Evolutionary conservation across 805 yeast genomes (phyloP).

Genomic region (Tetrapisispora nanseiensis): DNA sequence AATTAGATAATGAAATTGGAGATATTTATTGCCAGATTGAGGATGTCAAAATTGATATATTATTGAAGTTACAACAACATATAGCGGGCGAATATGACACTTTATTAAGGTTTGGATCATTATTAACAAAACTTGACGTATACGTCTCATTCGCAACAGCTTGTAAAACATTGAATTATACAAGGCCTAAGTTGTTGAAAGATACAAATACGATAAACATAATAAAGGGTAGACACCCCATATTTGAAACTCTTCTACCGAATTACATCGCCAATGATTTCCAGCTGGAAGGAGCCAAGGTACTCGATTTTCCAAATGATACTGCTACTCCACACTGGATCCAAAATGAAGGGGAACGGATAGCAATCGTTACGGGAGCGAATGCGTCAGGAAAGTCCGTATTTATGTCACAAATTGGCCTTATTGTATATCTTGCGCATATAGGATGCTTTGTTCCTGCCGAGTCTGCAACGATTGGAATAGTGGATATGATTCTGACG

Average conservation of each 20-base stretch:
- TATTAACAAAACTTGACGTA: constrained; percentile 33
- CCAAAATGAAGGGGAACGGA: constrained; percentile 15
- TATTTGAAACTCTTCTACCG: constrained; percentile 33
- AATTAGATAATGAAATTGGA: constrained; percentile 33
- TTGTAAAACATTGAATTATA: constrained; percentile 21
- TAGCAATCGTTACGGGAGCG: constrained; percentile 40
- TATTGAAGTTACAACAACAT: constrained; percentile 25
- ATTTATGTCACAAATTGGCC: constrained; percentile 38
- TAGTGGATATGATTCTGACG: constrained; percentile 40
- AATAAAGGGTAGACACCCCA: constrained; percentile 37
- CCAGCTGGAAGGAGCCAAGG: constrained; percentile 17
- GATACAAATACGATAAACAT: constrained; percentile 25
- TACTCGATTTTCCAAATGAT: not conserved
- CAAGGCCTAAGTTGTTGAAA: constrained; percentile 27
- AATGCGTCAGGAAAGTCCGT: constrained; percentile 47
- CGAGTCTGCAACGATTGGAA: constrained; percentile 34
- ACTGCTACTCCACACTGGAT: constrained; percentile 3
- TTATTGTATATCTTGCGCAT: constrained; percentile 41
- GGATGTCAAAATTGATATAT: constrained; percentile 35
- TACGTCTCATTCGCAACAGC: constrained; percentile 29
- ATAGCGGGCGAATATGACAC: constrained; percentile 8
- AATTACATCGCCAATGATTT: constrained; percentile 38
- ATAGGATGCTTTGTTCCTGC: constrained; percentile 51
- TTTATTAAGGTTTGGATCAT: constrained; percentile 14
- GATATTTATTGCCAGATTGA: constrained; percentile 34